Percentiles rank a stretch among this genome's conserved stretches.
phyloP scores from a whole-genome alignment of 306 rosid species.

The Cicer chorassanicum region DNA sequence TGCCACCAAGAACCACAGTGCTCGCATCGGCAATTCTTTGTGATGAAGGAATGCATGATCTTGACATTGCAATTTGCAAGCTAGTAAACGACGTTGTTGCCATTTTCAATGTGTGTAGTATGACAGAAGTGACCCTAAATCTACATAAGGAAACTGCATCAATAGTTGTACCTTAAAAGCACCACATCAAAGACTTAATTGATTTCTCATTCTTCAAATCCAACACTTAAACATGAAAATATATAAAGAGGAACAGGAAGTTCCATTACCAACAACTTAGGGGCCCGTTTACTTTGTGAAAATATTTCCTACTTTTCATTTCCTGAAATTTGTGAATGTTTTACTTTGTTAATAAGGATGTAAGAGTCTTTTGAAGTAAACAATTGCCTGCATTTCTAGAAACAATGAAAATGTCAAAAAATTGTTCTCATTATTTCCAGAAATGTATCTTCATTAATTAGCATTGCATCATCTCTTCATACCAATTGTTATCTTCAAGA shows the following conservation, averaged over 20 bases:
- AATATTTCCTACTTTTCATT: too few species aligned
- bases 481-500: too few species aligned
- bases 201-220: constrained; percentile 1
- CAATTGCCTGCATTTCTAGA: too few species aligned
- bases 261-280: neutral
- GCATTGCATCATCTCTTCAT: too few species aligned
- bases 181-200: neutral
- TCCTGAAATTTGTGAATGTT: too few species aligned
- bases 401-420: too few species aligned
- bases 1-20: constrained; percentile 49
- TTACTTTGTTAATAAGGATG: too few species aligned
- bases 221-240: neutral
- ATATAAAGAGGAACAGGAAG: neutral
- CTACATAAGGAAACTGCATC: constrained; percentile 46
- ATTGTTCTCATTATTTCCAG: too few species aligned
- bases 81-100: constrained; percentile 75
- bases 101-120: constrained; percentile 56
- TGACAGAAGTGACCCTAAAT: constrained; percentile 43
- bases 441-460: too few species aligned
- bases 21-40: constrained; percentile 53
- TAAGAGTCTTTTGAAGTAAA: too few species aligned
- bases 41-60: constrained; percentile 64
- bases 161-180: neutral
- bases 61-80: constrained; percentile 74
- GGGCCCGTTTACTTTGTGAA: too few species aligned